phyloP scores from a whole-genome alignment of 2,329 filamentous ascomycete genomes.

The Diaporthe caulivora region DNA sequence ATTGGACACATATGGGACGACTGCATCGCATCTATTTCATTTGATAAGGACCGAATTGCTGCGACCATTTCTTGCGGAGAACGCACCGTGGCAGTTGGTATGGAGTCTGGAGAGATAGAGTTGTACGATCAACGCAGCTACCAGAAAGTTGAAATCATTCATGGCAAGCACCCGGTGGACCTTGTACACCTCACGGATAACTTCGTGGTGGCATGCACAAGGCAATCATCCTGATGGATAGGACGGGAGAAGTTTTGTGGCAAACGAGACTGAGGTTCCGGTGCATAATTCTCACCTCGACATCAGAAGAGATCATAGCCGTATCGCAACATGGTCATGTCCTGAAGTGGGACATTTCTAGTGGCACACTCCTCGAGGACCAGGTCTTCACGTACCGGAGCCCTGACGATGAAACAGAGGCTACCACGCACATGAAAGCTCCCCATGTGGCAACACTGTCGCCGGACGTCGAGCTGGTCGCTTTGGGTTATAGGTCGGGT shows the following conservation, averaged over 20 bases:
- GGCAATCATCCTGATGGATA: constrained; percentile 36
- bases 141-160: constrained; percentile 35
- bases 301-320: constrained; percentile 20
- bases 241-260: constrained; percentile 39
- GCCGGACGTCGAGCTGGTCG: constrained; percentile 42
- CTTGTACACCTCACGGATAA: constrained; percentile 35
- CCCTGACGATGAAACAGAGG: constrained; percentile 26
- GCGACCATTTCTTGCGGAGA: constrained; percentile 39
- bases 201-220: constrained; percentile 35
- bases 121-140: constrained; percentile 40
- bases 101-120: constrained; percentile 39
- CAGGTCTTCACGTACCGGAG: constrained; percentile 35
- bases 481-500: constrained; percentile 41
- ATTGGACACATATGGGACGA: constrained; percentile 41
- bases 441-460: constrained; percentile 40
- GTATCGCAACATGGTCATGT: constrained; percentile 39
- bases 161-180: constrained; percentile 34
- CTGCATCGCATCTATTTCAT: constrained; percentile 39
- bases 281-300: constrained; percentile 38
- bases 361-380: constrained; percentile 40
- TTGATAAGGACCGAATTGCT: constrained; percentile 37
- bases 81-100: constrained; percentile 38
- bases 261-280: constrained; percentile 37
- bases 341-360: constrained; percentile 40
- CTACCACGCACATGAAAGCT: constrained; percentile 25